Percentiles rank a stretch among this genome's conserved stretches.
Evolutionary conservation across 495 filamentous ascomycete genomes (phyloP).

Genomic region (Astrothelium subdiscretum): DNA sequence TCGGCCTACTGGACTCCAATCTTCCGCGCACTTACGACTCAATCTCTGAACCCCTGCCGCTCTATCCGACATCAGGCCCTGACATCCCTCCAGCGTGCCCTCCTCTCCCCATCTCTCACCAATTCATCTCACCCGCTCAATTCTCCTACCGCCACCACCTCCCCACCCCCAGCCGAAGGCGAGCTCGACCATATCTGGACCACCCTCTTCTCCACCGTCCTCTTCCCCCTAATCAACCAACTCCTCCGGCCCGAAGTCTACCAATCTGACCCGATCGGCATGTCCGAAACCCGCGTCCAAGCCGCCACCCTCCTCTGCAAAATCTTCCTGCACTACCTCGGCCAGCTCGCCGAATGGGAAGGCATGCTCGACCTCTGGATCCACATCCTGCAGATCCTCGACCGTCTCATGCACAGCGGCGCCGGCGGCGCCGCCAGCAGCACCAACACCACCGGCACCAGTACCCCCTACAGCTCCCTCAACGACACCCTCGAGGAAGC

Average conservation of each 20-base stretch:
- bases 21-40: slow-evolving; percentile 72
- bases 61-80: slow-evolving; percentile 85
- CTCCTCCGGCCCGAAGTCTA: slow-evolving; percentile 94
- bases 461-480: no score
- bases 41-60: slow-evolving; percentile 91
- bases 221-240: slow-evolving; percentile 85
- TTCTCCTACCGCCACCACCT: background rate
- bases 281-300: slow-evolving; percentile 90
- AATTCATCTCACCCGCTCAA: slow-evolving; percentile 44
- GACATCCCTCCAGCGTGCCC: slow-evolving; percentile 71
- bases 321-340: slow-evolving; percentile 89
- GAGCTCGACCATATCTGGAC: slow-evolving; percentile 69
- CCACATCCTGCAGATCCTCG: slow-evolving; percentile 87
- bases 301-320: slow-evolving; percentile 86
- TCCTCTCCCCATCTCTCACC: slow-evolving; percentile 69
- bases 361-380: slow-evolving; percentile 93
- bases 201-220: slow-evolving; percentile 83
- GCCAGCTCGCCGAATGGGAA: slow-evolving; percentile 69
- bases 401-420: slow-evolving; percentile 91
- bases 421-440: slow-evolving; percentile 41
- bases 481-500: slow-evolving; percentile 58
- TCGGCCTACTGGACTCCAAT: slow-evolving; percentile 96
- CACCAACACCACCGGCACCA: background rate
- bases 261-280: slow-evolving; percentile 80
- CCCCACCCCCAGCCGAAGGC: background rate